Percentiles rank a stretch among this genome's conserved stretches.
Evolutionary conservation across 2,329 filamentous ascomycete genomes (phyloP).

Genomic region (Calycina marina): DNA sequence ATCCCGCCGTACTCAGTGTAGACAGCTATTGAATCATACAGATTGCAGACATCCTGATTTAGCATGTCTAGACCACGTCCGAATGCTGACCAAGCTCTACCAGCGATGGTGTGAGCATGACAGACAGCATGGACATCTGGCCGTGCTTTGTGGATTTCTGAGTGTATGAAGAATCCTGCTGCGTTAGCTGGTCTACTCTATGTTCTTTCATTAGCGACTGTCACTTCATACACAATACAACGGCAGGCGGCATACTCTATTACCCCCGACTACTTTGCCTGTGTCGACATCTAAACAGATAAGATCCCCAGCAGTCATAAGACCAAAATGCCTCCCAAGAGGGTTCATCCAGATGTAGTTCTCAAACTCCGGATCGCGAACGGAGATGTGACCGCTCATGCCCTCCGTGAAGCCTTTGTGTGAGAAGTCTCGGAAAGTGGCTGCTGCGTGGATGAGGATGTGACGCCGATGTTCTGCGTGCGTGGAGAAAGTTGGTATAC

Average conservation of each 20-base stretch:
- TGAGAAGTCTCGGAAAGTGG: constrained; percentile 53
- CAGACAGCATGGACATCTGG: constrained; percentile 52
- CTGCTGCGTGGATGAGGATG: constrained; percentile 51
- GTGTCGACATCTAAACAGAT: constrained; percentile 44
- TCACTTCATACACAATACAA: neutral
- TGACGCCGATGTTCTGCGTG: constrained; percentile 44
- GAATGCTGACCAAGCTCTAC: constrained; percentile 55
- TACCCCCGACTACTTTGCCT: constrained; percentile 50
- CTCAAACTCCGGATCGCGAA: constrained; percentile 48
- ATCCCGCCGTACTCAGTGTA: constrained; percentile 51
- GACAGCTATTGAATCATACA: constrained; percentile 50
- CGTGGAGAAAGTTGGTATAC: constrained; percentile 40
- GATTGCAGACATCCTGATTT: constrained; percentile 50
- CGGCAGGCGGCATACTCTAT: constrained; percentile 24
- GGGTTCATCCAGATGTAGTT: constrained; percentile 57
- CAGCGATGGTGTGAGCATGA: constrained; percentile 52
- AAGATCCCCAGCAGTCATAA: constrained; percentile 51
- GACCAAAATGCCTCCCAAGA: constrained; percentile 48
- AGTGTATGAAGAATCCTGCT: constrained; percentile 57
- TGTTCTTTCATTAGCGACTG: neutral
- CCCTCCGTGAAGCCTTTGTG: constrained; percentile 53
- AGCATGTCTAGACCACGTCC: constrained; percentile 54
- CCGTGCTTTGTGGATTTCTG: constrained; percentile 50
- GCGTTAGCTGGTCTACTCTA: constrained; percentile 43
- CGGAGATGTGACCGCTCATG: constrained; percentile 52